phyloP scores from a whole-genome alignment of 2,329 filamentous ascomycete genomes.

The Curvularia lunata region DNA sequence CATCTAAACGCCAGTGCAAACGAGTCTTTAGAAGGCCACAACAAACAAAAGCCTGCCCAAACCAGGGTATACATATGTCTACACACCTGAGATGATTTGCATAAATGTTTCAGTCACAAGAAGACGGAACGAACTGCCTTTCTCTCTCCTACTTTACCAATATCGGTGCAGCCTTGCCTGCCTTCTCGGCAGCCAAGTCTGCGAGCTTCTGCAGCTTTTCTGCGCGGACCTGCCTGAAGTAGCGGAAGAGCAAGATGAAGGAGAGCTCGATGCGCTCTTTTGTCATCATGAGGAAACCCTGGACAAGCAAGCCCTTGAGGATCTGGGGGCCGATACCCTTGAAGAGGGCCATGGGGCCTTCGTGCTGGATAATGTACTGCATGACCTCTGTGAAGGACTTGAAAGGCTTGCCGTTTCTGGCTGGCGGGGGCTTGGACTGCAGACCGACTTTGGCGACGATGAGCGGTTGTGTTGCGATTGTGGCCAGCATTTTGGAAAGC shows the following conservation, averaged over 20 bases:
- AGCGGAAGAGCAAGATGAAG: slow-evolving; percentile 85
- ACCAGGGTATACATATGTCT: slow-evolving; percentile 10
- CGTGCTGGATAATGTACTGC: slow-evolving; percentile 88
- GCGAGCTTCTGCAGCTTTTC: slow-evolving; percentile 73
- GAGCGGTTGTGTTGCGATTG: slow-evolving; percentile 88
- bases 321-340: slow-evolving; percentile 97
- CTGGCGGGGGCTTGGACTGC: slow-evolving; percentile 88
- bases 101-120: slow-evolving; percentile 3
- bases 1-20: background rate
- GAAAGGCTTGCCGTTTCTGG: slow-evolving; percentile 87
- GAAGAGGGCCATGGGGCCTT: slow-evolving; percentile 84
- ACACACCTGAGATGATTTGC: slow-evolving; percentile 12
- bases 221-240: slow-evolving; percentile 72
- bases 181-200: slow-evolving; percentile 66
- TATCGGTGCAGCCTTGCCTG: slow-evolving; percentile 41
- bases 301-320: slow-evolving; percentile 88
- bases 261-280: slow-evolving; percentile 93
- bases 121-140: background rate
- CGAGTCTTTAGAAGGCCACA: background rate
- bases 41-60: background rate
- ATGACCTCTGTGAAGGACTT: slow-evolving; percentile 94
- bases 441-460: slow-evolving; percentile 98
- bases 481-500: slow-evolving; percentile 90
- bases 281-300: slow-evolving; percentile 98
- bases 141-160: slow-evolving; percentile 35